Evolutionary conservation across 192 early-diverging fungal genomes (phyloP), one percentile per base, ranked within the genome.

Genomic region (Coemansia biformis): DNA sequence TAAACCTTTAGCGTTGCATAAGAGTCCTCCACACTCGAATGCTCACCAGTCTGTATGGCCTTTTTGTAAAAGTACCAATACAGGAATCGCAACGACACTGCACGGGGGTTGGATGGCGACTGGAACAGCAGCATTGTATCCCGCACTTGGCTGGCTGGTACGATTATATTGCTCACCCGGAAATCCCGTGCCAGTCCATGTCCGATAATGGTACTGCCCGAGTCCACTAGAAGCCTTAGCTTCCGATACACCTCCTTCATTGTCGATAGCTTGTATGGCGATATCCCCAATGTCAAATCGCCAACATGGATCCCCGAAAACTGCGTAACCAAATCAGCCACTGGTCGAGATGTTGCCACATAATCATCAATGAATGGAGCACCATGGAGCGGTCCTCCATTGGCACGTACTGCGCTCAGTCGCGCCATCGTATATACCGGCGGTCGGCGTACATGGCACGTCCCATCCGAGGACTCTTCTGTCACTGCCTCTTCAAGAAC

Each of bases 311-410:
- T 96, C 13, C 96, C 93, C n/a, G 88, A 91, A 58, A 81, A 99
- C 66, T 89, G 85, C 0, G 96, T 97, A 11, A 95, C 62, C 45
- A 94, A 90, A 51, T 99, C 93, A 11, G 85, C 86, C 22, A 99
- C 80, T 8, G 87, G 86, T 41, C 91, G 89, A 8, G 79, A 80
- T 3, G 85, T 83, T 3, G 75, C 83, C 43, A 99, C 88, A 57
- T 99, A 97, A 63, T 99, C 96, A 60, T 99, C 96, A 37, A 99
- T 92, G 63, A 96, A 96, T 0, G 93, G 92, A 15, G 86, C 65
- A 14, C 84, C 83, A 30, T 84, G 80, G 28, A 83, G 48, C 0
- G 77, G 71, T 0, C 86, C 88, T 12, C 79, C 82, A 17, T 79
- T 66, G 0, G 92, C 93, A 4, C 93, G 82, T 16, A 97, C 59